Evolutionary conservation across 345 rosid species (phyloP), one percentile per base, ranked within the genome.

Genomic region (Alliaria petiolata): DNA sequence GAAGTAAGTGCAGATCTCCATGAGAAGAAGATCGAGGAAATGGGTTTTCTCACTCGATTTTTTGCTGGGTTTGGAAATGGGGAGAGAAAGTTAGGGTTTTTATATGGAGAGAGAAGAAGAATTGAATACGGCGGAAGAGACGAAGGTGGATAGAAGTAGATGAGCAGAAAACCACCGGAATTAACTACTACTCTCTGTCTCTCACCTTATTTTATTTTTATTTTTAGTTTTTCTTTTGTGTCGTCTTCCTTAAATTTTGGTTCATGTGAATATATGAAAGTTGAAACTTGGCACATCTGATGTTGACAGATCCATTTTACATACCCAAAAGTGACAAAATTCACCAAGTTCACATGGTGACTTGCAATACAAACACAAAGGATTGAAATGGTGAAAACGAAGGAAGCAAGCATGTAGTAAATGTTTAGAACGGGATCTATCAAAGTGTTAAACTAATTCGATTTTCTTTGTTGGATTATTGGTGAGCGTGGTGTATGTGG

Each of bases 141-240:
- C 43, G 69, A 71, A 56, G 71, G 54, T 62, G 80, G 90, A 50
- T 72, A 36, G 78, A 39, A 76, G 92, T 81, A 43, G 96, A 76
- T 86, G 89, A 92, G 86, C 89, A 15, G 86, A 78, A 62, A 89
- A 82, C 96, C 76, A 72, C 83, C 89, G 49, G 64, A 78, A 71
- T 84, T 77, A 85, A 82, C 79, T 73, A 65, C 82, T 73, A 1
- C 61, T 17, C 33, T 53, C 47, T 25, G n/a, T 35, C 40, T 40
- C 8, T 19, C 14, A 3, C 28, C 3, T 16, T 39, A 0, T 1
- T 14, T 30, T n/a, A 8, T 14, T 43, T 36, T 2, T 3, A n/a
- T 14, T 11, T 34, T 38, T 42, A 9, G 0, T 6, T 51, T 6
- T n/a, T 45, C 1, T 38, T 49, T 7, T 13, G n/a, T 54, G 45